Evolutionary conservation across 768 basidiomycete species (phyloP), one percentile per base, ranked within the genome.

Genomic region (Kondoa subrosea): DNA sequence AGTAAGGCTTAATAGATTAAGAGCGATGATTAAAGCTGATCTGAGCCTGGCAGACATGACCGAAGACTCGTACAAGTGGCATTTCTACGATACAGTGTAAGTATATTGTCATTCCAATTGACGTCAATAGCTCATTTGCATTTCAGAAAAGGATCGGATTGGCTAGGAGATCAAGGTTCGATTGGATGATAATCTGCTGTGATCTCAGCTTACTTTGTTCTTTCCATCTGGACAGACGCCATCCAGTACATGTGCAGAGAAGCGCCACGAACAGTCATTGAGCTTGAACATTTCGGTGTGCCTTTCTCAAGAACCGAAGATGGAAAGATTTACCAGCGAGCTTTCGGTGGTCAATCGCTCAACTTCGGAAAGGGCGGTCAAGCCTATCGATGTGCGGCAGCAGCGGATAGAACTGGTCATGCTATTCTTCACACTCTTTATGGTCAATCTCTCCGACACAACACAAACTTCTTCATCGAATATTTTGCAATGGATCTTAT

Each of bases 401-500:
- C 93, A 3, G 95, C 95, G 67, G 95, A 99, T 78, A 89, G 95
- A 77, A 99, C 95, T 4, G 95, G 95, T 30, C 95, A 99, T 76
- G 95, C 95, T 26, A 85, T 99, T 76, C 85, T 99, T 57, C 95
- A 99, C 82, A 96, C 93, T 8, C 88, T 99, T 67, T 99, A 99
- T 75, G 95, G 95, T 73, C 95, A 99, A 81, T 97, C 93, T 68
- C 85, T 99, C 69, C 87, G 91, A 68, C 95, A 99, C 82, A 86
- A 97, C 82, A 97, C 95, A 77, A 93, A 97, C 80, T 99, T 96
- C 80, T 99, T 99, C 82, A 97, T 99, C 78, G 95, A 99, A 78
- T 99, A 93, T 79, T 97, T 99, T 77, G 95, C 93, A 68, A 73
- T 67, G 60, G 95, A 99, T 77, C 81, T 99, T 69, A 90, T 99